Percentiles rank a stretch among this genome's conserved stretches.
Evolutionary conservation across 2,329 filamentous ascomycete genomes (phyloP).

Genomic region (Pyrenophora seminiperda): DNA sequence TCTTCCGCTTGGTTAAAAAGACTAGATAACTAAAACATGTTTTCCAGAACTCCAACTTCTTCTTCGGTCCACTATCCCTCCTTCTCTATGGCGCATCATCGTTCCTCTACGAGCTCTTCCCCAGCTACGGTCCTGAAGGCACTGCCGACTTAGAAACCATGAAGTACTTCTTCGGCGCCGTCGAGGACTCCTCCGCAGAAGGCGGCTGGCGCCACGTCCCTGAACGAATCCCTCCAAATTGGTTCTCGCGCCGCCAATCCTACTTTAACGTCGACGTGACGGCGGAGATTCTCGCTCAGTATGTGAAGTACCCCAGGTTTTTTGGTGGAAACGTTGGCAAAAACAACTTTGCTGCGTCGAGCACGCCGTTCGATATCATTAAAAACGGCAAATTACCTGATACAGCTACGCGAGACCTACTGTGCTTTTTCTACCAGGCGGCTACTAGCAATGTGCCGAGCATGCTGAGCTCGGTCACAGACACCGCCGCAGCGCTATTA

Average conservation of each 20-base stretch:
- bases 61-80: conserved; percentile 49
- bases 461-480: conserved; percentile 19
- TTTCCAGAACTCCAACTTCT: conserved; percentile 44
- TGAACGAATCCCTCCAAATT: conserved; percentile 52
- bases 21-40: neutral
- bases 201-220: conserved; percentile 47
- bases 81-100: conserved; percentile 51
- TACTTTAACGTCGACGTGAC: conserved; percentile 48
- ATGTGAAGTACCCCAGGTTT: conserved; percentile 51
- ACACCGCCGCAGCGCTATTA: conserved; percentile 17
- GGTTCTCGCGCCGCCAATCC: conserved; percentile 40
- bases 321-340: conserved; percentile 52
- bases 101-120: conserved; percentile 54
- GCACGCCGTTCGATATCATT: conserved; percentile 46
- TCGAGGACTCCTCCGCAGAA: conserved; percentile 38
- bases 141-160: conserved; percentile 25
- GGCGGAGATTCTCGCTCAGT: conserved; percentile 50
- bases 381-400: conserved; percentile 46
- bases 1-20: too few species aligned
- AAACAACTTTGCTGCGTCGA: conserved; percentile 47
- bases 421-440: conserved; percentile 54
- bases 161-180: conserved; percentile 49
- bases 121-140: conserved; percentile 33
- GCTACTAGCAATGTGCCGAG: conserved; percentile 46
- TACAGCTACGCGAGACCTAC: conserved; percentile 32